phyloP scores from a whole-genome alignment of 2,329 filamentous ascomycete species.

The Fusarium sp. region DNA sequence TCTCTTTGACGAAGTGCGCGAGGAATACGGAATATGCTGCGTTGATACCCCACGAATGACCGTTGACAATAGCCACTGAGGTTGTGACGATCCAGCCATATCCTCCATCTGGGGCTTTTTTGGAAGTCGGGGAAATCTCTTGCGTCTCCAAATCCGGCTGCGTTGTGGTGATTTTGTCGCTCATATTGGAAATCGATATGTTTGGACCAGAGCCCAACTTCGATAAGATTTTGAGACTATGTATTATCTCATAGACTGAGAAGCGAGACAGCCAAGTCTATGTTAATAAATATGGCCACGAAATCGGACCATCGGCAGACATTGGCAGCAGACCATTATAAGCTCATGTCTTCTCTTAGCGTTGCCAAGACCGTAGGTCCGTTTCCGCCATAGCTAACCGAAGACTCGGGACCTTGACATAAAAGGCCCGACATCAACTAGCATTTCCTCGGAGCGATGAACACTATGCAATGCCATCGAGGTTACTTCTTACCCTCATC shows the following conservation, averaged over 20 bases:
- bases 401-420: neutral
- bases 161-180: rapidly evolving
- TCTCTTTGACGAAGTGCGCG: slow-evolving; percentile 62
- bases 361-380: neutral
- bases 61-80: slow-evolving; percentile 48
- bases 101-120: slow-evolving; percentile 55
- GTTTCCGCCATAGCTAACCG: neutral
- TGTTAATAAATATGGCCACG: neutral
- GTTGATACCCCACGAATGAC: slow-evolving; percentile 53
- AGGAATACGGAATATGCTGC: slow-evolving; percentile 64
- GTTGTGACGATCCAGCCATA: slow-evolving; percentile 55
- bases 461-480: no score
- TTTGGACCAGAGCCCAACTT: neutral
- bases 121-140: neutral
- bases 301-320: neutral
- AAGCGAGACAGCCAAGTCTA: neutral
- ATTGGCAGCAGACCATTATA: neutral
- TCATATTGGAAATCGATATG: neutral
- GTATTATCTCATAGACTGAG: neutral
- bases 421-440: neutral
- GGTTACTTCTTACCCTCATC: rapidly evolving
- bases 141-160: neutral
- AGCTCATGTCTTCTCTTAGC: neutral
- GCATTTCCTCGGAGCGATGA: neutral
- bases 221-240: neutral